Base-by-base conservation (phyloP, 768 basidiomycete species). In the Xanthoconium stramineum region DNA sequence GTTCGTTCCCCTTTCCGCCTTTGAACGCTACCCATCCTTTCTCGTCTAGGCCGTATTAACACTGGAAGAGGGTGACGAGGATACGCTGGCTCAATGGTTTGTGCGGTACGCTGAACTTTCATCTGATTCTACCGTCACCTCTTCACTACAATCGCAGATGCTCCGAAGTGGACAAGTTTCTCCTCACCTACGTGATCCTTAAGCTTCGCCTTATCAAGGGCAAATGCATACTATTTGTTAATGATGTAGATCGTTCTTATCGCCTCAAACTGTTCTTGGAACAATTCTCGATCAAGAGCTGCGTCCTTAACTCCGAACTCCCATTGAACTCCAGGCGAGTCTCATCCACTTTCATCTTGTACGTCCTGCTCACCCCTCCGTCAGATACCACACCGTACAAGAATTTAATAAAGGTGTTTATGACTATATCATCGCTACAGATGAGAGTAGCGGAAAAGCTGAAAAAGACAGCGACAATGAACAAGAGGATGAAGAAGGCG, bases 391-490 rank as follows among this genome's bases (percentile, higher is more conserved):
- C 66, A 88, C 89, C 2, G 97, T 99, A 2, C 95, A 99, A 64
- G 97, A 98, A 72, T 99, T 99, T 68, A 99, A 99, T 72, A 91
- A 92, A 63, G 97, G 97, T 3, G 92, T 97, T 9, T 98, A 98
- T 64, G 94, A 99, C 69, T 98, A 98, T 70, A 94, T 98, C 60
- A 97, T 99, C 52, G 97, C 97, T 1, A 96, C 95, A 11, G 96
- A 98, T 67, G 97, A 98, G 73, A 85, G 84, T 55, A 83, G 84
- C 1, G 76, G 78, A 5, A 76, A 75, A 5, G 74, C 76, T 2
- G 82, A 81, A 53, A 75, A 74, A 15, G 83, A 85, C 53, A 69
- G 70, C n/a, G 79, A 77, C 11, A 72, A 73, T 12, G 83, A 83
- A 51, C 65, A 72, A 19, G 72, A 74, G 14, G 75, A 74, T 17